Evolutionary conservation across 1,284 basidiomycete species (phyloP), one percentile per base, ranked within the genome.

Genomic region (Anthracocystis panici-leucophaei): DNA sequence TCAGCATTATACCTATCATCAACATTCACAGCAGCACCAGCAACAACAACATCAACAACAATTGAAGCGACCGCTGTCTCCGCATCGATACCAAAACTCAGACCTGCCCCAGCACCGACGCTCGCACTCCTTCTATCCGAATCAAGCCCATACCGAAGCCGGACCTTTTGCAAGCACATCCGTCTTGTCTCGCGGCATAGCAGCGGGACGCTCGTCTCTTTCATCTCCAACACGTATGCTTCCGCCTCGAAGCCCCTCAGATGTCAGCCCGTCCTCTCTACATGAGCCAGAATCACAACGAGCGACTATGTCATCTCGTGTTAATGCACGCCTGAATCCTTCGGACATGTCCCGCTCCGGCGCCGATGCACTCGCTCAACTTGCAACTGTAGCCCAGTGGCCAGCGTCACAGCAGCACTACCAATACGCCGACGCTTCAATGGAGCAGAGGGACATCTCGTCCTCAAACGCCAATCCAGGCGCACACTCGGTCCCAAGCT

Each of bases 351-450:
- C 56, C 5, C 44, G 35, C 21, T 42, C 53, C 9, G 57, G 55
- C 11, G 50, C 61, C 23, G 56, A 60, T 55, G 60, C 70, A 5
- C 62, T 73, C 7, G 54, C 65, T 8, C 65, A 67, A 38, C 57
- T 73, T 1, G 70, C 70, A 11, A 61, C 65, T 0, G 70, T 73
- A 1, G 70, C 70, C 18, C 65, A 73, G 31, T 73, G 70, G 70
- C 70, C 70, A 14, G 21, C 65, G 0, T 25, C 68, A 9, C 70
- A 72, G 9, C 69, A 54, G 14, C 63, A 66, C 5, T 33, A 56
- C 18, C 51, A 29, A 4, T 48, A 52, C 2, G 14, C 52, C 7
- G 56, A 54, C 6, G 4, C 48, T 20, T 35, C 50, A 11, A 23
- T 10, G 11, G 63, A 66, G 16, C 56, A 33, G n/a, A 40, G 27